Evolutionary conservation across 1,139 yeast species (phyloP).

Genomic region (Ashbya aceris): DNA sequence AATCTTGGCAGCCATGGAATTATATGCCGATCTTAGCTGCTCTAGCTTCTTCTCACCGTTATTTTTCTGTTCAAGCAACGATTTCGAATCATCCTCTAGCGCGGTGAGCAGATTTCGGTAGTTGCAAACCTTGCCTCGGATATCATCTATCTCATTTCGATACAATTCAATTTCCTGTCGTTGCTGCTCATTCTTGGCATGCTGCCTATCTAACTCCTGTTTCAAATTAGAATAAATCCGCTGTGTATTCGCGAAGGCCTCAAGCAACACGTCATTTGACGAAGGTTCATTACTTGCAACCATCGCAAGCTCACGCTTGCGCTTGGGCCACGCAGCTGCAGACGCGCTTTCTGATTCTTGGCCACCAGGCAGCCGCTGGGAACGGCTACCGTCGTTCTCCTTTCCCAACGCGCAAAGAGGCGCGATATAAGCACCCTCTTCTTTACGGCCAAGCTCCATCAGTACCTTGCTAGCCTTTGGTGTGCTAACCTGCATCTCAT

Average conservation of each 20-base stretch:
- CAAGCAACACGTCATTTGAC: constrained; percentile 28
- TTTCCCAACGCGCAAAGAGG: no score
- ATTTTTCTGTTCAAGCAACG: constrained; percentile 15
- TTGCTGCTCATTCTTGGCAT: constrained; percentile 20
- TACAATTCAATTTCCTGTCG: constrained; percentile 14
- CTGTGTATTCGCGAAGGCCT: constrained; percentile 29
- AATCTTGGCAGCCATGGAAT: constrained; percentile 13
- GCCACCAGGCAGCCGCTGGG: background rate
- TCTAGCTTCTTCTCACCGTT: constrained; percentile 13
- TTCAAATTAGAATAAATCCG: constrained; percentile 25
- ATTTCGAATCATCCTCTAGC: constrained; percentile 16
- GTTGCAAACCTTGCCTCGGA: constrained; percentile 13
- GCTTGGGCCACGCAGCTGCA: background rate
- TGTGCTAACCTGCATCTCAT: constrained; percentile 7
- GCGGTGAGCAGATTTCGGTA: constrained; percentile 14
- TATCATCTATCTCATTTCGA: constrained; percentile 13
- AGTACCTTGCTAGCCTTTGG: constrained; percentile 2
- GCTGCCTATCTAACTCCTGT: constrained; percentile 20
- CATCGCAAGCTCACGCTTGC: background rate
- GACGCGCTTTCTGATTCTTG: background rate
- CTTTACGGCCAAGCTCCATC: constrained; percentile 9
- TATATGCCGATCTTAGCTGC: constrained; percentile 16
- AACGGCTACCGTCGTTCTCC: no score
- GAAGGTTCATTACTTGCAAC: constrained; percentile 12
- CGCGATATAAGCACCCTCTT: constrained; percentile 12